phyloP scores from a whole-genome alignment of 768 basidiomycete genomes.

The Rhodotorula babjevae region DNA sequence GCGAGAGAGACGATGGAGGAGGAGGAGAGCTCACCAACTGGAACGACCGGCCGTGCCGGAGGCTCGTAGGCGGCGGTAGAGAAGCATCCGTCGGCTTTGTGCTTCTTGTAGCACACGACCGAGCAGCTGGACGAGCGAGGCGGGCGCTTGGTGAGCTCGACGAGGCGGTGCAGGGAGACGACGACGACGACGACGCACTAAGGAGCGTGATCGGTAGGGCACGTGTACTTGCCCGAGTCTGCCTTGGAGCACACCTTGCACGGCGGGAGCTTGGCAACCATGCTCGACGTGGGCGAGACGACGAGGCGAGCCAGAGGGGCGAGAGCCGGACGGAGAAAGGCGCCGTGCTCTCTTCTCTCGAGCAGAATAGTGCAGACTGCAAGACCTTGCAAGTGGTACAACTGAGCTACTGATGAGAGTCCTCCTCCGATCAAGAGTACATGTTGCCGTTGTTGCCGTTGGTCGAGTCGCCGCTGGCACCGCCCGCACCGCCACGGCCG shows the following conservation, averaged over 20 bases:
- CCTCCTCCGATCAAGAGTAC: conserved; percentile 20
- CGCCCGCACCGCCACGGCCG: conserved; percentile 3
- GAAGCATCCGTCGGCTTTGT: conserved; percentile 25
- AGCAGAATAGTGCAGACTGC: not conserved
- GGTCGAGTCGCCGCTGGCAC: not conserved
- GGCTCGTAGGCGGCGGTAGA: conserved; percentile 12
- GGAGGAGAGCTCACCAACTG: not conserved
- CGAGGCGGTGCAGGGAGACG: not conserved
- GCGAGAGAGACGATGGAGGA: not conserved
- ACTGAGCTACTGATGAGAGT: no score
- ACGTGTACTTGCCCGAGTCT: conserved; percentile 25
- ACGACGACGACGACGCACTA: conserved; percentile 12
- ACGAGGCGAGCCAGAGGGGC: not conserved
- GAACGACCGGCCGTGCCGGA: not conserved
- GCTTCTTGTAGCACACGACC: conserved; percentile 28
- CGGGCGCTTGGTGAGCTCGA: not conserved
- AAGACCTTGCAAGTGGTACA: not conserved
- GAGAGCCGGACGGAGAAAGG: no score
- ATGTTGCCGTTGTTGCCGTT: conserved; percentile 16
- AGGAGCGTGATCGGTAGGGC: conserved; percentile 21
- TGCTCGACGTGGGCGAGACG: not conserved
- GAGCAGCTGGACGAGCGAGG: conserved; percentile 10
- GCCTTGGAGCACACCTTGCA: conserved; percentile 30
- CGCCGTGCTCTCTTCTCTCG: not conserved
- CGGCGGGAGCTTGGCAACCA: conserved; percentile 19